These are phyloP conservation scores for Puccinia polysora DNA, from an alignment of 1,284 basidiomycete species.

Conservation along the genomic window DNA sequence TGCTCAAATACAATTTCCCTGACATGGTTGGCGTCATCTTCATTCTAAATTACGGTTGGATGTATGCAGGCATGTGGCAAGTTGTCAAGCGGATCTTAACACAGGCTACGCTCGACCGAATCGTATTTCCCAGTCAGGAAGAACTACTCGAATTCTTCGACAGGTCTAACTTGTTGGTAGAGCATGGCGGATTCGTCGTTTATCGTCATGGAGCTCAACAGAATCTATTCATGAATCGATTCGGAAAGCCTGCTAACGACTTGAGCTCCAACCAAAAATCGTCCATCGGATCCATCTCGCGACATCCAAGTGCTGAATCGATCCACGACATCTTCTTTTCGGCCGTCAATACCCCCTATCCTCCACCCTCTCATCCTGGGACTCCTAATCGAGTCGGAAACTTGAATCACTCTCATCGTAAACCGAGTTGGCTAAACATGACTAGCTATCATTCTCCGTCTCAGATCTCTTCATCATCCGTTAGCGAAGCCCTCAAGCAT, in stretches of 20 bases:
- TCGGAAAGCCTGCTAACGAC: neutral
- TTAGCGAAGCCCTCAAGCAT: neutral
- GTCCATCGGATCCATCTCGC: neutral
- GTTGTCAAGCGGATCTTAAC: constrained; percentile 71
- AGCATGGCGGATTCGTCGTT: constrained; percentile 49
- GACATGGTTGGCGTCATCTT: constrained; percentile 74
- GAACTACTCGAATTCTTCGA: constrained; percentile 64
- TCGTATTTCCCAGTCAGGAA: constrained; percentile 65
- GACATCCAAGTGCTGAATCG: constrained; percentile 27
- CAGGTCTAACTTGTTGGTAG: constrained; percentile 56
- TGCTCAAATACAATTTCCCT: constrained; percentile 63
- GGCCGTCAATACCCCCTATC: constrained; percentile 20
- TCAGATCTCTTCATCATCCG: neutral
- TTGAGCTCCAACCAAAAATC: neutral
- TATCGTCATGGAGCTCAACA: constrained; percentile 45
- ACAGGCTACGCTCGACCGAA: constrained; percentile 63
- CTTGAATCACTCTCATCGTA: constrained; percentile 2
- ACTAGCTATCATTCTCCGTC: constrained; percentile 15
- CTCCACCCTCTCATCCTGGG: constrained; percentile 9
- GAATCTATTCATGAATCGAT: constrained; percentile 18
- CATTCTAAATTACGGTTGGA: constrained; percentile 75
- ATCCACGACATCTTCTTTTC: constrained; percentile 37
- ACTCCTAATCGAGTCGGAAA: constrained; percentile 1
- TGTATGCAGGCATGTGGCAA: constrained; percentile 71
- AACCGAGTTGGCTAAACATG: constrained; percentile 31